Conservation (phyloP, 768 basidiomycete genomes). For the Pisolithus orientalis region DNA sequence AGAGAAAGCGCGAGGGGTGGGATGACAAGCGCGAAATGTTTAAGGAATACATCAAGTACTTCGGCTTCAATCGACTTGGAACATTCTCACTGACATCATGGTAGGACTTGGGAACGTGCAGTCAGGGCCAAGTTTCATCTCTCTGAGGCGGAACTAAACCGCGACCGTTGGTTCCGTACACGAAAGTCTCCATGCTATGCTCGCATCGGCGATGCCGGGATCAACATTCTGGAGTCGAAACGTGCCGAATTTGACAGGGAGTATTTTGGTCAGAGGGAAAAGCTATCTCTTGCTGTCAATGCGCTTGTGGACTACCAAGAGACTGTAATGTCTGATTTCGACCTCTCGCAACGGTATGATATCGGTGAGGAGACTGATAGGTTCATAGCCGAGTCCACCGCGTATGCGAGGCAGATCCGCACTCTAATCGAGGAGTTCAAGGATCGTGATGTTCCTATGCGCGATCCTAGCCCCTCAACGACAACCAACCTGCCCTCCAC, state of each 20-base stretch:
- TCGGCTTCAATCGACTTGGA: neutral
- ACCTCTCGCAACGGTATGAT: slow-evolving; percentile 24
- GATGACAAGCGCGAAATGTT: slow-evolving; percentile 21
- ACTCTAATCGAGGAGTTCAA: slow-evolving; percentile 17
- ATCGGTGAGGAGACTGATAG: slow-evolving; percentile 12
- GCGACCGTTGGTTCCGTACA: slow-evolving; percentile 22
- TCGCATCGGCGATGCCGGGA: slow-evolving; percentile 26
- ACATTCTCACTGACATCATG: neutral
- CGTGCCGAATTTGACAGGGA: slow-evolving; percentile 24
- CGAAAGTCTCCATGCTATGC: slow-evolving; percentile 24
- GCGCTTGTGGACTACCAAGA: slow-evolving; percentile 20
- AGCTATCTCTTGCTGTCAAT: slow-evolving; percentile 17
- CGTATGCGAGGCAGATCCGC: slow-evolving; percentile 20
- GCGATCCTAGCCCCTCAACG: neutral
- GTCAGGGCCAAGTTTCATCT: slow-evolving; percentile 22
- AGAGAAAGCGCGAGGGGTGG: slow-evolving; percentile 20
- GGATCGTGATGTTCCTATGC: slow-evolving; percentile 2
- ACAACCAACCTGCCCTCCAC: neutral
- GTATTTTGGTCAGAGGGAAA: slow-evolving; percentile 17
- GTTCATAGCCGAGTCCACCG: slow-evolving; percentile 22
- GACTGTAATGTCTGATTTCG: slow-evolving; percentile 14
- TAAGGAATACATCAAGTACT: slow-evolving; percentile 27
- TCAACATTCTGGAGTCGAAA: slow-evolving; percentile 22
- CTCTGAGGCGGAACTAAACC: slow-evolving; percentile 24
- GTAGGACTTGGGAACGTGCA: slow-evolving; percentile 25